These are phyloP conservation scores for Fragosphaeria purpurea DNA, from an alignment of 2,329 filamentous ascomycete genomes.

Conservation along the genomic window DNA sequence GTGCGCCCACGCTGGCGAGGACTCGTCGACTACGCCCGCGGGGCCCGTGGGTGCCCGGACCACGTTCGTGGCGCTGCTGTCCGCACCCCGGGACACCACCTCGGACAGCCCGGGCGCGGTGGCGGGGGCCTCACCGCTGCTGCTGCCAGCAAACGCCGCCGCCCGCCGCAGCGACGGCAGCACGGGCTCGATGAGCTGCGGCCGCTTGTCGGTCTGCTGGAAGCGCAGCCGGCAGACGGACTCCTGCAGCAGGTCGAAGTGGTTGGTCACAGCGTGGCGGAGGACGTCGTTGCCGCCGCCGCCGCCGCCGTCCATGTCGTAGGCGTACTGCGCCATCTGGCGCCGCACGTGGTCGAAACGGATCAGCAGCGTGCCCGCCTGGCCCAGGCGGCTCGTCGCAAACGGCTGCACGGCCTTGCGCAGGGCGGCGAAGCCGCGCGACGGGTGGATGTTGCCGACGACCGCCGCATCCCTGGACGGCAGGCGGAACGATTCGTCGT, in stretches of 20 bases:
- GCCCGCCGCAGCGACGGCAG: neutral
- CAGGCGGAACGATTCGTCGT: no score
- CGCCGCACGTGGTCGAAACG: slow-evolving; percentile 1
- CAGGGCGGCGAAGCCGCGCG: neutral
- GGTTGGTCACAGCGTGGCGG: neutral
- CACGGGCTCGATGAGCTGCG: neutral
- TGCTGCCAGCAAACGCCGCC: neutral
- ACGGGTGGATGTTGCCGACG: neutral
- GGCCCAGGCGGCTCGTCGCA: neutral
- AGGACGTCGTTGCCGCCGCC: neutral
- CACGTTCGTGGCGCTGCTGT: no score
- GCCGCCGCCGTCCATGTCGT: no score
- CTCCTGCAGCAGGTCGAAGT: neutral
- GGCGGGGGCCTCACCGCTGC: no score
- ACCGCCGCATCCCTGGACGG: neutral
- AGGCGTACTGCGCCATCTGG: neutral
- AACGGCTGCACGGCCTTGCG: neutral
- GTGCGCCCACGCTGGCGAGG: neutral
- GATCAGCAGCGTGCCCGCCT: slow-evolving; percentile 2
- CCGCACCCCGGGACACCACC: no score
- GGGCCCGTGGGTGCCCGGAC: no score
- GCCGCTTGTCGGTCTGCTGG: neutral
- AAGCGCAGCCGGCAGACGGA: neutral
- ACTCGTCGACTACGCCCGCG: no score
- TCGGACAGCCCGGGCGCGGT: no score